A percentile compares a stretch with the other conserved stretches of the same genome.
These are phyloP conservation scores for Steccherinum ochraceum DNA, from an alignment of 768 basidiomycete genomes.

Conservation along the genomic window DNA sequence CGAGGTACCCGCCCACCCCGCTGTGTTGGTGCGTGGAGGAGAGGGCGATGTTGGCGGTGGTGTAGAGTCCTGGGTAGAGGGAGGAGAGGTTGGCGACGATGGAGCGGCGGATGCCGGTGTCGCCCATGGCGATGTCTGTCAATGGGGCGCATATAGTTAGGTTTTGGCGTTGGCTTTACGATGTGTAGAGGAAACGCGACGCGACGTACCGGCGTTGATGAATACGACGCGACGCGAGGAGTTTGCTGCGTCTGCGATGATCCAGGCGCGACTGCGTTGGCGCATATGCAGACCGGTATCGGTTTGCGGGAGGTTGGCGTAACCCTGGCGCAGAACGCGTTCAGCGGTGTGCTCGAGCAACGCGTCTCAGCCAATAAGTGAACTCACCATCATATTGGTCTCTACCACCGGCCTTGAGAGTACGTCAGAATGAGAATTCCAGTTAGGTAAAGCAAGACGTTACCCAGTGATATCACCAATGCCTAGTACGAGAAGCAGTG, in stretches of 20 bases:
- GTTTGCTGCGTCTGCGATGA: constrained; percentile 55
- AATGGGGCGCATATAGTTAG: too few species aligned
- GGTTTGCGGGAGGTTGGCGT: constrained; percentile 57
- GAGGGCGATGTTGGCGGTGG: constrained; percentile 66
- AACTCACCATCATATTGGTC: constrained; percentile 72
- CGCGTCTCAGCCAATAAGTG: too few species aligned
- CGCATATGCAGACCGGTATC: constrained; percentile 77
- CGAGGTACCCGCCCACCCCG: constrained; percentile 74
- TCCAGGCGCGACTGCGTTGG: constrained; percentile 70
- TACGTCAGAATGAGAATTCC: constrained; percentile 3
- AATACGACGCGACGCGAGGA: constrained; percentile 61
- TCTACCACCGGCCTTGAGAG: constrained; percentile 62
- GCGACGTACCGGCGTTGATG: constrained; percentile 63
- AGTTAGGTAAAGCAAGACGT: constrained; percentile 4
- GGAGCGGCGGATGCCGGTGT: constrained; percentile 65
- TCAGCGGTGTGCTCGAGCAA: too few species aligned
- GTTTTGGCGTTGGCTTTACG: neutral
- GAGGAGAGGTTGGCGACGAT: constrained; percentile 53
- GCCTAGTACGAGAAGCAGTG: constrained; percentile 22
- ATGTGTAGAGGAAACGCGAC: neutral
- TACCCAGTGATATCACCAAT: constrained; percentile 75
- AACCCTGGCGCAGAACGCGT: too few species aligned
- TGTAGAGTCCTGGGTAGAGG: constrained; percentile 59
- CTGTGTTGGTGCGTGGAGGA: constrained; percentile 72
- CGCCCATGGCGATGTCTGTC: constrained; percentile 77